Evolutionary conservation across 1,284 basidiomycete species (phyloP).

Genomic region (Cutaneotrichosporon sp.): DNA sequence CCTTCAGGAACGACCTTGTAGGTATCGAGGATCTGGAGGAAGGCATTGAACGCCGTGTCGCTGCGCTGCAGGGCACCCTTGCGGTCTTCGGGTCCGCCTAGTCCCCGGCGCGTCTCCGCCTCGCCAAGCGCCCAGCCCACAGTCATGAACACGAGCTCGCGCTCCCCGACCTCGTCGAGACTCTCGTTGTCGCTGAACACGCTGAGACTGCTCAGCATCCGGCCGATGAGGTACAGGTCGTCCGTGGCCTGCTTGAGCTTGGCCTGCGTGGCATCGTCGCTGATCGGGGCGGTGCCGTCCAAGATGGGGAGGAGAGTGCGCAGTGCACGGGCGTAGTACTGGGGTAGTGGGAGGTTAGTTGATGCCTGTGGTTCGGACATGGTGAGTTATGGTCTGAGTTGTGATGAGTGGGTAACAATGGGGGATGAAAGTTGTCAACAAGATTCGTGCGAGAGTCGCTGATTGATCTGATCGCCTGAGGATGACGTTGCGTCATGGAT

Average conservation of each 20-base stretch:
- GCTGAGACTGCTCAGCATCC: conserved; percentile 53
- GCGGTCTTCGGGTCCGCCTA: conserved; percentile 59
- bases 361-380: conserved; percentile 3
- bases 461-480: too few relatives aligned
- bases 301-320: conserved; percentile 37
- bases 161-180: conserved; percentile 76
- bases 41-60: conserved; percentile 60
- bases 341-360: conserved; percentile 39
- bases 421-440: too few relatives aligned
- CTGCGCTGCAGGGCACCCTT: conserved; percentile 56
- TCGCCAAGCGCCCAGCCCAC: conserved; percentile 70
- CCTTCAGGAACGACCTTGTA: conserved; percentile 53
- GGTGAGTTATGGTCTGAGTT: neutral
- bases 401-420: neutral
- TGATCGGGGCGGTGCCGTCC: conserved; percentile 34
- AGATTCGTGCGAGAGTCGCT: too few relatives aligned
- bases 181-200: conserved; percentile 83
- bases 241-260: conserved; percentile 28
- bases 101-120: conserved; percentile 62
- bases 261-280: conserved; percentile 25
- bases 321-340: conserved; percentile 39
- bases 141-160: conserved; percentile 71
- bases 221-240: conserved; percentile 44
- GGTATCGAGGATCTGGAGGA: conserved; percentile 57
- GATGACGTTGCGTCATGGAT: neutral